Evolutionary conservation across 371 early-diverging fungal genomes (phyloP), one percentile per base, ranked within the genome.

Genomic region (Circinella minor): DNA sequence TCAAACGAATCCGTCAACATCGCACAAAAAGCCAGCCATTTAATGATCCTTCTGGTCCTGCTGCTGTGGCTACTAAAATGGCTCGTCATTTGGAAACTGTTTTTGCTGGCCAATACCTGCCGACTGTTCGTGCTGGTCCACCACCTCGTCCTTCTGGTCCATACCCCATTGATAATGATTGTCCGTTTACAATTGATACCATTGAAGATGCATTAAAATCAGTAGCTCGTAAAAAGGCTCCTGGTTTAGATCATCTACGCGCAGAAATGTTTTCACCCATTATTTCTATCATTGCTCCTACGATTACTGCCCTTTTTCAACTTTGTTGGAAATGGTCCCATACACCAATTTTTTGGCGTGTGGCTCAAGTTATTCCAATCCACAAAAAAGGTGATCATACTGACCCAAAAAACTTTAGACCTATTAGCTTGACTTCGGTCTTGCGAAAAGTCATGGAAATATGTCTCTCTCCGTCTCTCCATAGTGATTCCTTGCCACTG

Each of bases 261-360:
- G 63, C 60, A 7, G 74, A 72, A 55, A 76, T 77, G 81, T 67
- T 77, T 0, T 20, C 37, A 18, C 76, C 74, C 0, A 38, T 79
- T 0, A n/a, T n/a, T 0, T 4, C n/a, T 4, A 15, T 61, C 0
- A 49, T 69, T 0, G 13, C 70, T 1, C 61, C 54, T 2, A n/a
- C 65, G 10, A 49, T 73, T 0, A 36, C 38, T 2, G 11, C 8
- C 0, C 27, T 70, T 11, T 70, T 70, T 36, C 20, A 36, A 3
- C 61, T 67, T 3, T 74, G 68, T 46, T 69, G 70, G 70, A 18
- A 13, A 3, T 66, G 65, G 70, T 9, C 51, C 6, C 54, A 34
- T 9, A 70, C 57, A 17, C 70, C 70, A 4, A 1, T 3, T 2
- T 4, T 7, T 4, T 74, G 74, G 74, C 67, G 74, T 1, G 36